These are phyloP conservation scores for Tillandsia fasciculata DNA, from an alignment of 176 grass and related monocot genomes.

Conservation along the genomic window DNA sequence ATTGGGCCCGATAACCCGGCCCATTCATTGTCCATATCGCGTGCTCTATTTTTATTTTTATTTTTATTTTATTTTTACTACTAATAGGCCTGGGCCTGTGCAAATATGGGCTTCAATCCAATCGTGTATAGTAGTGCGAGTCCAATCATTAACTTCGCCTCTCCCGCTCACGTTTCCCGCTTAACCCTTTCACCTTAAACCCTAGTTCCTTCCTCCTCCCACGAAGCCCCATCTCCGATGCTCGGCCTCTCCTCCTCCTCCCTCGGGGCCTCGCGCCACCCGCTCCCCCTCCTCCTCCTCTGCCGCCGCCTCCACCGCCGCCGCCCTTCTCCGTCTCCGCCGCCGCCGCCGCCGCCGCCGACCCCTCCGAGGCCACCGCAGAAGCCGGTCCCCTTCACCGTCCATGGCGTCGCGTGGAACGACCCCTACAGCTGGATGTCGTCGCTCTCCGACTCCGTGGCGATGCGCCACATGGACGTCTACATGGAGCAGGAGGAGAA, in stretches of 20 bases:
- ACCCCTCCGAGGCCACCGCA: slow-evolving; percentile 26
- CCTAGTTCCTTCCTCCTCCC: neutral
- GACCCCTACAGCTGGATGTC: slow-evolving; percentile 76
- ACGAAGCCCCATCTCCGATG: neutral
- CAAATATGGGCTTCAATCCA: no score
- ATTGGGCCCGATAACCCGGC: no score
- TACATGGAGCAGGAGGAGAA: slow-evolving; percentile 93
- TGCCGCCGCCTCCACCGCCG: slow-evolving; percentile 15
- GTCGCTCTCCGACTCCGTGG: slow-evolving; percentile 56
- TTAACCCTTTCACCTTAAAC: neutral
- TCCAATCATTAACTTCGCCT: no score
- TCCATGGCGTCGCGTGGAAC: slow-evolving; percentile 37
- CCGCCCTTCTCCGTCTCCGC: slow-evolving; percentile 18
- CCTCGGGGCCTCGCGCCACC: slow-evolving; percentile 3
- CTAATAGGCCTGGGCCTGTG: no score
- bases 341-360: slow-evolving; percentile 2
- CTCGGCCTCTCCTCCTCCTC: neutral
- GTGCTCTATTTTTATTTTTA: no score
- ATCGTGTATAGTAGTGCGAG: no score
- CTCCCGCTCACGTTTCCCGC: no score
- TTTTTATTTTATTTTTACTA: no score
- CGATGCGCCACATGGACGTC: slow-evolving; percentile 97
- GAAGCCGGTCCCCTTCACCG: slow-evolving; percentile 26
- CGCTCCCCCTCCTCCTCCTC: neutral
- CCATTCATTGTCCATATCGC: no score